Evolutionary conservation across 1,284 basidiomycete genomes (phyloP), one percentile per base, ranked within the genome.

Genomic region (Leccinum fallax): DNA sequence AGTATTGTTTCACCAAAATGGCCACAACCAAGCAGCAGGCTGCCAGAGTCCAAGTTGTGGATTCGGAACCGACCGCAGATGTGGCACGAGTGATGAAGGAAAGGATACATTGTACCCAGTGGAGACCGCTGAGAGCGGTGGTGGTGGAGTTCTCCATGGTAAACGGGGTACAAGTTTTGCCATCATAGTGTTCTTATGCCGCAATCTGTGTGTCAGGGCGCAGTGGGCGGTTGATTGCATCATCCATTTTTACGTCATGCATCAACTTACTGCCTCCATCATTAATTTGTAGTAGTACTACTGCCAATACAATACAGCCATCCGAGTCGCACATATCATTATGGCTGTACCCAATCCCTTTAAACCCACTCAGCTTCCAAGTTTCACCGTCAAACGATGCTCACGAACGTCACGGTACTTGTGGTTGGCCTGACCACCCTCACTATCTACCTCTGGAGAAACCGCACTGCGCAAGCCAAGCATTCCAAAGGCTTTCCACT

Each of bases 401-500:
- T 26, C 36, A 38, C 43, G 21, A 11, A 51, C 7, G 13, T 34
- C 34, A 13, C 34, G 34, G 13, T 51, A 7, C 15, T 56, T 13
- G 34, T 26, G 2, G 24, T 55, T 8, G 21, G 26, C 28, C 34
- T 65, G 13, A 4, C 49, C 51, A 3, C 11, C 8, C 19, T 65
- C 13, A 19, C 49, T 10, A 8, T 65, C 16, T 62, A 58, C 15
- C 34, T 65, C n/a, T 65, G 63, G 63, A 62, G 38, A 51, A 56
- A 21, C 7, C 38, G 19, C 6, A 28, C 49, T 21, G 24, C 19
- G 34, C 53, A 52, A 13, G 24, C 53, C 21, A 43, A 58, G 32
- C 60, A 40, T 49, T 65, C 63, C 32, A 65, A 56, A 19, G 63
- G 63, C n/a, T 55, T 55, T 19, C 58, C 64, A 1, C 64, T 58